These are phyloP conservation scores for Cocos nucifera DNA, from an alignment of 176 grass and related monocot species.

Conservation along the genomic window DNA sequence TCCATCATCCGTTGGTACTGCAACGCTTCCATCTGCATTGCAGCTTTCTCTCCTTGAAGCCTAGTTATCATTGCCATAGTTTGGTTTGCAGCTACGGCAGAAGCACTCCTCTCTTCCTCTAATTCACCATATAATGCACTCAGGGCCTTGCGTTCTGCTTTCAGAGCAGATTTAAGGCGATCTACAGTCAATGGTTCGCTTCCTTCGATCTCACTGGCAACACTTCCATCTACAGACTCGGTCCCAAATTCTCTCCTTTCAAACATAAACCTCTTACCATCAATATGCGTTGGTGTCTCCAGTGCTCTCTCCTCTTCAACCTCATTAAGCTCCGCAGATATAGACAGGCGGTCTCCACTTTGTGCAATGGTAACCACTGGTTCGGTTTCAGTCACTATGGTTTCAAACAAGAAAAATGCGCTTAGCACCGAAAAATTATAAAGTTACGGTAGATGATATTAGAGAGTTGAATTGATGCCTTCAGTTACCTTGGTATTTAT, in stretches of 20 bases:
- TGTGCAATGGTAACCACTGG: conserved; percentile 14
- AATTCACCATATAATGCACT: conserved; percentile 64
- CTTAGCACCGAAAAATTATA: too few species aligned
- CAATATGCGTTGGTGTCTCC: conserved; percentile 32
- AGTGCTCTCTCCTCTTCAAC: conserved; percentile 33
- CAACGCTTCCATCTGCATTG: conserved; percentile 98
- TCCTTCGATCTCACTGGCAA: conserved; percentile 43
- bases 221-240: conserved; percentile 49
- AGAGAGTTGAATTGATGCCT: too few species aligned
- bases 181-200: conserved; percentile 41
- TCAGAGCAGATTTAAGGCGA: conserved; percentile 66
- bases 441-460: too few species aligned
- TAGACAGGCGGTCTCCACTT: conserved; percentile 19
- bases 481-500: conserved; percentile 8
- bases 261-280: conserved; percentile 33
- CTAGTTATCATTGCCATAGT: conserved; percentile 99
- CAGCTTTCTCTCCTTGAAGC: conserved; percentile 96
- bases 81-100: conserved; percentile 83
- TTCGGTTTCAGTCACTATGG: conserved; percentile 8
- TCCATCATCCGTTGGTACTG: conserved; percentile 98
- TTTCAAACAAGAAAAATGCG: too few species aligned
- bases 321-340: conserved; percentile 25
- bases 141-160: conserved; percentile 50
- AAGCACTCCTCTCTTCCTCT: conserved; percentile 85
- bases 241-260: conserved; percentile 29